Conservation (phyloP, 2,329 filamentous ascomycete species). For the Allantophomopsis cytisporea region DNA sequence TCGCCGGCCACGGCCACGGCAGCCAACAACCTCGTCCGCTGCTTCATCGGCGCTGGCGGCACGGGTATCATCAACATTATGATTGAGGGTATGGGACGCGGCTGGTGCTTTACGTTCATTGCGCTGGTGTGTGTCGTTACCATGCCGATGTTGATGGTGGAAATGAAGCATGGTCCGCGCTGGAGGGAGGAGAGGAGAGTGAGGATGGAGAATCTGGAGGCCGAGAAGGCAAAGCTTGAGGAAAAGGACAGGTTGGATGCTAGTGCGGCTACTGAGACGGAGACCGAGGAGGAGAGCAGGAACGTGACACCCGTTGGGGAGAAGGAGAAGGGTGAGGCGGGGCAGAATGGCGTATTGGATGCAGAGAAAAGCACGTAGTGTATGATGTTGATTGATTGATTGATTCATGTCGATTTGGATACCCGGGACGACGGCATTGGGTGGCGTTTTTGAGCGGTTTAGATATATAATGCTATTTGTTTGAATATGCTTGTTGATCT, state of each 20-base stretch:
- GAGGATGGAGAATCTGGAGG: slow-evolving; percentile 21
- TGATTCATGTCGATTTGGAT: no score
- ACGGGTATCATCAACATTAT: slow-evolving; percentile 46
- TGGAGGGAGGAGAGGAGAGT: slow-evolving; percentile 35
- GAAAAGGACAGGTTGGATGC: slow-evolving; percentile 9
- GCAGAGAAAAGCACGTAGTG: no score
- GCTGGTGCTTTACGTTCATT: slow-evolving; percentile 50
- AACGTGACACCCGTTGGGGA: no score
- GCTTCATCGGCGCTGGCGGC: slow-evolving; percentile 36
- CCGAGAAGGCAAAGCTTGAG: slow-evolving; percentile 14
- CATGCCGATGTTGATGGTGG: slow-evolving; percentile 32
- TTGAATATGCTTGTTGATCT: no score
- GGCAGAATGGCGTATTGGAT: no score
- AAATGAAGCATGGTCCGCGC: slow-evolving; percentile 28
- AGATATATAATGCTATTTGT: no score
- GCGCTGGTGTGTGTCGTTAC: slow-evolving; percentile 32
- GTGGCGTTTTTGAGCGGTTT: no score
- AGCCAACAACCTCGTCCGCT: slow-evolving; percentile 49
- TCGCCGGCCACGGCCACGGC: slow-evolving; percentile 25
- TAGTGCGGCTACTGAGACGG: neutral
- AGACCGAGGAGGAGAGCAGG: neutral
- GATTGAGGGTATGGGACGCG: slow-evolving; percentile 38
- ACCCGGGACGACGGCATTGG: no score
- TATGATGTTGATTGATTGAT: no score
- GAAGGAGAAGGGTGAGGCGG: no score